Percentiles rank a stretch among this genome's conserved stretches.
phyloP scores from a whole-genome alignment of 2,329 filamentous ascomycete species.

The Epichloe baconii region DNA sequence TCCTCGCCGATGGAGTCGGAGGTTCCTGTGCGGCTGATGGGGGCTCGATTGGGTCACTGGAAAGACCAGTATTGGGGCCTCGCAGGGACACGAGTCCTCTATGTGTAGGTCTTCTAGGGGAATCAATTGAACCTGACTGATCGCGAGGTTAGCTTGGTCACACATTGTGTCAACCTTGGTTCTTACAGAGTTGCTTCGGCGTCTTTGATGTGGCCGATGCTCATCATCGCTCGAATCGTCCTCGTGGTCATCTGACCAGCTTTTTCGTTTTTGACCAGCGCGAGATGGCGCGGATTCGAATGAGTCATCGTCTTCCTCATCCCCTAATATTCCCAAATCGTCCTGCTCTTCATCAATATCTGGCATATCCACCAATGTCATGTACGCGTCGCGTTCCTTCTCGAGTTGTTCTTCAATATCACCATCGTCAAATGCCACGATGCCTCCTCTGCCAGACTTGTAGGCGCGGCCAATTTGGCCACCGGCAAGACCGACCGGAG shows the following conservation, averaged over 20 bases:
- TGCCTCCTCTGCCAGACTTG: conserved; percentile 67
- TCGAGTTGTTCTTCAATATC: conserved; percentile 77
- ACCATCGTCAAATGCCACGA: conserved; percentile 91
- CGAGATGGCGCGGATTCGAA: conserved; percentile 23
- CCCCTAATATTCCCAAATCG: conserved; percentile 44
- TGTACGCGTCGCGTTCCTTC: conserved; percentile 67
- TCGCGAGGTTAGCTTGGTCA: background rate
- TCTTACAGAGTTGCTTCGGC: conserved; percentile 77
- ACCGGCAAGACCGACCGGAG: conserved; percentile 53
- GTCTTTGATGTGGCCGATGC: conserved; percentile 62
- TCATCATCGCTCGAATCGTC: conserved; percentile 62
- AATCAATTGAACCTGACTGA: conserved; percentile 53
- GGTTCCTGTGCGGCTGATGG: conserved; percentile 46
- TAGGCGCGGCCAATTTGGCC: conserved; percentile 63
- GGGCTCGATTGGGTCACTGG: conserved; percentile 36
- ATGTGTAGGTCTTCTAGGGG: conserved; percentile 46
- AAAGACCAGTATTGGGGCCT: conserved; percentile 31
- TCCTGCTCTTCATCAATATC: conserved; percentile 66
- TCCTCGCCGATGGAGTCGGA: conserved; percentile 55
- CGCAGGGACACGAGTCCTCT: conserved; percentile 45
- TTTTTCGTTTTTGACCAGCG: conserved; percentile 63
- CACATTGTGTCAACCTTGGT: background rate
- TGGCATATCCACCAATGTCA: conserved; percentile 80
- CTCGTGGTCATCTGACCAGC: conserved; percentile 57
- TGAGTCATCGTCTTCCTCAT: conserved; percentile 44